These are phyloP conservation scores for Aureoboletus auriporus DNA, from an alignment of 768 basidiomycete species.

Conservation along the genomic window DNA sequence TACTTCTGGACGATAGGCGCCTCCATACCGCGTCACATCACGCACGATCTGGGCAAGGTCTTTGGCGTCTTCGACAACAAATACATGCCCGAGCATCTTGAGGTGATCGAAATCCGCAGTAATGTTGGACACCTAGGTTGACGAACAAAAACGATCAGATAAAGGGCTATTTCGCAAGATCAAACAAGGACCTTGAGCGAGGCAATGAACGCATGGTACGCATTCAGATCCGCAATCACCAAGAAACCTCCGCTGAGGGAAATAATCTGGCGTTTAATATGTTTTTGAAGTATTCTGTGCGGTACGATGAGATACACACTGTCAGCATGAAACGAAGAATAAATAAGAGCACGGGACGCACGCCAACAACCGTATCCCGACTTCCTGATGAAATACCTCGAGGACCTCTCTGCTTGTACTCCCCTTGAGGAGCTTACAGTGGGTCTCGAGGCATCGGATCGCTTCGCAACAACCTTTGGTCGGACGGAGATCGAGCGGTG, in stretches of 20 bases:
- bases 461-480: conserved; percentile 88
- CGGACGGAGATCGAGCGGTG: conserved; percentile 75
- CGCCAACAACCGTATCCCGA: conserved; percentile 86
- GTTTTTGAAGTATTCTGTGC: conserved; percentile 85
- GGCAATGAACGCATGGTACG: conserved; percentile 85
- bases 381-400: conserved; percentile 97
- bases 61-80: conserved; percentile 92
- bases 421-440: conserved; percentile 87
- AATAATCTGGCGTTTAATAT: conserved; percentile 96
- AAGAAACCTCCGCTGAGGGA: conserved; percentile 92
- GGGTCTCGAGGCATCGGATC: conserved; percentile 82
- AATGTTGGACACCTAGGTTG: conserved; percentile 62
- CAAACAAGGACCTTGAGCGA: conserved; percentile 65
- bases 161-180: too few relatives aligned
- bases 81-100: conserved; percentile 97
- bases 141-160: not conserved
- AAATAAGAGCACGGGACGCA: conserved; percentile 34
- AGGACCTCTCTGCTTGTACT: conserved; percentile 95
- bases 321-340: not conserved
- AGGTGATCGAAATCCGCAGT: conserved; percentile 88
- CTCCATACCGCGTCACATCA: conserved; percentile 94
- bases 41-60: conserved; percentile 94
- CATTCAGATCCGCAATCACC: conserved; percentile 93
- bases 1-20: conserved; percentile 91
- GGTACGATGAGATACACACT: not conserved